Percentiles rank a stretch among this genome's conserved stretches.
These are phyloP conservation scores for Dactylellina cionopaga DNA, from an alignment of 2,329 filamentous ascomycete species.

Conservation along the genomic window DNA sequence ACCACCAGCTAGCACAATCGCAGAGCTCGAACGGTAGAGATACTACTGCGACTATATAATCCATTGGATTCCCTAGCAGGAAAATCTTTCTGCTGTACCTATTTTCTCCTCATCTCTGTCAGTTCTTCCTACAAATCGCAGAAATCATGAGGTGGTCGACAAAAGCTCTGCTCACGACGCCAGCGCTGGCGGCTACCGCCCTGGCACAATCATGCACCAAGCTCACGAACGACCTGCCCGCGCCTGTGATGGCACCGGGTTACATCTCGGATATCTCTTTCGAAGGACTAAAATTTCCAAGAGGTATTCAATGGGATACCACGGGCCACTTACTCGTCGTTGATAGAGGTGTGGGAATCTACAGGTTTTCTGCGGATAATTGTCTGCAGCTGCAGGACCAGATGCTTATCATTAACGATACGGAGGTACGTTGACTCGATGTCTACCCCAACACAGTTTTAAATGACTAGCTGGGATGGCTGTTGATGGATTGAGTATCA, in stretches of 20 bases:
- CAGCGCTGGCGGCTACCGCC: constrained; percentile 15
- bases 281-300: constrained; percentile 31
- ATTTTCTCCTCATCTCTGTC: constrained; percentile 11
- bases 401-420: constrained; percentile 48
- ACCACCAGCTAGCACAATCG: constrained; percentile 38
- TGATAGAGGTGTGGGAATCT: constrained; percentile 43
- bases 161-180: constrained; percentile 20
- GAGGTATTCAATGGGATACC: constrained; percentile 48
- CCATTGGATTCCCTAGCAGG: constrained; percentile 24
- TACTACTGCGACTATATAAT: constrained; percentile 30
- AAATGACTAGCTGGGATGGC: no score
- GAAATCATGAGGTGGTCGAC: constrained; percentile 40
- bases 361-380: constrained; percentile 35
- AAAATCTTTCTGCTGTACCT: constrained; percentile 1
- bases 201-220: constrained; percentile 44
- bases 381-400: constrained; percentile 44
- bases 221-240: constrained; percentile 38
- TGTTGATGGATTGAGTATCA: no score
- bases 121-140: not conserved
- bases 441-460: constrained; percentile 31
- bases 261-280: constrained; percentile 39
- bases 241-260: constrained; percentile 45
- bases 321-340: constrained; percentile 43
- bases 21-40: no score
- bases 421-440: constrained; percentile 23